Percentiles rank a stretch among this genome's conserved stretches.
These are phyloP conservation scores for Pseudognaphalium luteoalbum DNA, from an alignment of 129 eudicot genomes.

Conservation along the genomic window DNA sequence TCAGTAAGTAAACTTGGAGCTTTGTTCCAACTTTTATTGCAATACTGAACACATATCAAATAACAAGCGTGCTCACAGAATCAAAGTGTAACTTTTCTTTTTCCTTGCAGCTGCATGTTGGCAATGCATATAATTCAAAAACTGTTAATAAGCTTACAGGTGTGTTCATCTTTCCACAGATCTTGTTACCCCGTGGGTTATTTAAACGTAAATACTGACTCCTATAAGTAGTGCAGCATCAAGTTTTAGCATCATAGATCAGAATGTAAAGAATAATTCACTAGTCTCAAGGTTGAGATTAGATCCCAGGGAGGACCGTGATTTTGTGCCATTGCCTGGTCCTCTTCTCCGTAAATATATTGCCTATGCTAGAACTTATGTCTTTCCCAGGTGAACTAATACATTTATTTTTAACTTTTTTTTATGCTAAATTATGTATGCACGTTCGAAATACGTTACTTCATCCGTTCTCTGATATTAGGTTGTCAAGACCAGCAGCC, in stretches of 20 bases:
- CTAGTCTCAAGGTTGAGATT: constrained; percentile 69
- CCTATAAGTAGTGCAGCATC: constrained; percentile 42
- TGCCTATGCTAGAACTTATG: constrained; percentile 83
- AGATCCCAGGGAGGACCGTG: constrained; percentile 60
- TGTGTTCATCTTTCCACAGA: constrained; percentile 18
- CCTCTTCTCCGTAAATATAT: constrained; percentile 87
- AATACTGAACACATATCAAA: not conserved
- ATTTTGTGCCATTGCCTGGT: constrained; percentile 83
- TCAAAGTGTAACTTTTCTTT: not conserved
- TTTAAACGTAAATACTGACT: constrained; percentile 13
- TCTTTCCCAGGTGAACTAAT: constrained; percentile 70
- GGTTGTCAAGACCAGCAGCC: constrained; percentile 89
- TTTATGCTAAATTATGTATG: not conserved
- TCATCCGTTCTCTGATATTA: constrained; percentile 23
- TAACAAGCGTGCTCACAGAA: not conserved
- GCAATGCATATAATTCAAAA: constrained; percentile 61
- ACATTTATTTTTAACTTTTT: not conserved
- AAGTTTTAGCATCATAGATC: constrained; percentile 31
- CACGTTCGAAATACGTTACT: not conserved
- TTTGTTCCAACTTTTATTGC: constrained; percentile 10
- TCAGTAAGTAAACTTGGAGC: constrained; percentile 63
- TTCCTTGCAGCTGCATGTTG: constrained; percentile 73
- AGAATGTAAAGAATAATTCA: constrained; percentile 47
- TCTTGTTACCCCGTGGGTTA: not conserved
- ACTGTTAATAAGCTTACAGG: constrained; percentile 61